These are phyloP conservation scores for Microcyclospora pomicola DNA, from an alignment of 2,329 filamentous ascomycete genomes.

Conservation along the genomic window DNA sequence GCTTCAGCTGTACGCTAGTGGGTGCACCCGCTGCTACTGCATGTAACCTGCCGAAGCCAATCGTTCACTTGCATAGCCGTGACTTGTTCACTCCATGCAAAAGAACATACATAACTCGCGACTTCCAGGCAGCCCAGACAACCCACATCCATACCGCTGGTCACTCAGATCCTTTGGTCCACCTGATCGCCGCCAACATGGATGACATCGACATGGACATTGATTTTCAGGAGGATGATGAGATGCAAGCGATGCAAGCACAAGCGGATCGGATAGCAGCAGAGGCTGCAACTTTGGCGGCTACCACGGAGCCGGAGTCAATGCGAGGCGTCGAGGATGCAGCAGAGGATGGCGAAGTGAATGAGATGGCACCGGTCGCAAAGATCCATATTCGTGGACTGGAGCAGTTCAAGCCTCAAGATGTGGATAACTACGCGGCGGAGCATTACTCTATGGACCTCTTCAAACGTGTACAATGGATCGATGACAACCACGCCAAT, in stretches of 20 bases:
- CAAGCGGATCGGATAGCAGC: conserved; percentile 15
- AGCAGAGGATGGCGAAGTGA: conserved; percentile 21
- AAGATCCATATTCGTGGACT: conserved; percentile 80
- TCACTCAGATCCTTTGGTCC: no score
- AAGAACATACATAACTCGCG: no score
- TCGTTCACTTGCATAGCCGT: no score
- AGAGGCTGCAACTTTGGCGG: conserved; percentile 6
- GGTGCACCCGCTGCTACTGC: no score
- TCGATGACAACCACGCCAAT: conserved; percentile 85
- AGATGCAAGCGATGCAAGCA: conserved; percentile 20
- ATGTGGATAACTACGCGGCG: conserved; percentile 55
- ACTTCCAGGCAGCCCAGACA: no score
- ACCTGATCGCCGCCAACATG: background rate
- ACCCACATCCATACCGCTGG: no score
- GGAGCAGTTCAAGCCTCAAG: conserved; percentile 63
- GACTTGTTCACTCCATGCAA: no score
- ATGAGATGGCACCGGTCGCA: conserved; percentile 26
- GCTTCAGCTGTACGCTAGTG: no score
- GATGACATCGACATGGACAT: conserved; percentile 14
- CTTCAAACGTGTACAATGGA: conserved; percentile 69
- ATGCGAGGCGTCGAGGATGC: conserved; percentile 16
- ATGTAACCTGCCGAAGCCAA: no score
- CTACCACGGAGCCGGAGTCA: conserved; percentile 6
- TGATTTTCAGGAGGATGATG: conserved; percentile 17
- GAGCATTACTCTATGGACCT: conserved; percentile 46